These are phyloP conservation scores for Clohesyomyces aquaticus DNA, from an alignment of 495 filamentous ascomycete genomes.

Conservation along the genomic window DNA sequence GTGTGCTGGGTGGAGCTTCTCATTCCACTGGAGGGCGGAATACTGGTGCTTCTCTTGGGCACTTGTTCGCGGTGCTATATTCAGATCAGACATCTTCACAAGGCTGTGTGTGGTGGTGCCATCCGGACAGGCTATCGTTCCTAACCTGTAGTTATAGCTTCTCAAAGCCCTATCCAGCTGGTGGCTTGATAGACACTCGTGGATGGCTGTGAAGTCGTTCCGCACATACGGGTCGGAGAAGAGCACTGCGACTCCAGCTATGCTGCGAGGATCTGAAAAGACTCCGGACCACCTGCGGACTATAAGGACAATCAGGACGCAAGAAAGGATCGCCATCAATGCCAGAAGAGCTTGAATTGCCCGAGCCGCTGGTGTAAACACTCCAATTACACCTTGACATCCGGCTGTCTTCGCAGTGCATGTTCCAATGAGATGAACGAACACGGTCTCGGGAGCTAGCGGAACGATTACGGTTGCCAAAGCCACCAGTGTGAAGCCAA, in stretches of 20 bases:
- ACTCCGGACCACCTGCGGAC: background rate
- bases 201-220: slow-evolving; percentile 5
- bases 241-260: background rate
- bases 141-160: background rate
- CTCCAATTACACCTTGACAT: background rate
- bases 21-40: background rate
- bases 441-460: slow-evolving; percentile 8
- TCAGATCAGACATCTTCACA: background rate
- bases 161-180: background rate
- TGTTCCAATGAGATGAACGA: slow-evolving; percentile 5
- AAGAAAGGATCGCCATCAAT: background rate
- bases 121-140: background rate
- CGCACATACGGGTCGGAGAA: slow-evolving; percentile 1
- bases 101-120: background rate
- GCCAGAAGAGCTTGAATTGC: slow-evolving; percentile 4
- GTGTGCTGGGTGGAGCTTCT: background rate
- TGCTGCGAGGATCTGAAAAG: slow-evolving; percentile 7
- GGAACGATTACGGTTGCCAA: background rate
- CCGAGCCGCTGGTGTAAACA: slow-evolving; percentile 3
- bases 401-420: background rate
- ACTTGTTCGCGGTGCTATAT: background rate
- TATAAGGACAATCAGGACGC: background rate
- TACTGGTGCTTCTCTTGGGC: background rate
- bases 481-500: background rate
- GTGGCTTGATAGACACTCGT: background rate